These are phyloP conservation scores for Apiospora aurea DNA, from an alignment of 2,329 filamentous ascomycete genomes.

Conservation along the genomic window DNA sequence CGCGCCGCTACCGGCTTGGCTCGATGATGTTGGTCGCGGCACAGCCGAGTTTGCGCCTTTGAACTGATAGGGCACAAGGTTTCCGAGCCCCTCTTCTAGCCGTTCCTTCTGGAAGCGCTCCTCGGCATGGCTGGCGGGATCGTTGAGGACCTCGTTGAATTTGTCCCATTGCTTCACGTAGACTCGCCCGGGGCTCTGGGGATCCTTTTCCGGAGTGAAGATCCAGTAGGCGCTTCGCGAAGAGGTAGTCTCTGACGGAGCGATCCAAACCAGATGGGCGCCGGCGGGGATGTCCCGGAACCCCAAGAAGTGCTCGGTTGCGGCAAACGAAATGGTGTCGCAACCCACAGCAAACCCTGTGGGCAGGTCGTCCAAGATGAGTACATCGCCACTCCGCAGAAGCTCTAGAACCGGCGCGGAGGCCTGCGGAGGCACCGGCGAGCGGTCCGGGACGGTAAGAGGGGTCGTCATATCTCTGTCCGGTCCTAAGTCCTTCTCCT, in stretches of 20 bases:
- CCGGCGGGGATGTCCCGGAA: conserved; percentile 63
- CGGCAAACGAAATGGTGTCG: conserved; percentile 58
- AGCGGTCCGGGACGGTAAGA: conserved; percentile 28
- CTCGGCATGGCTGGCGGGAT: conserved; percentile 54
- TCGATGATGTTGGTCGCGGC: conserved; percentile 26
- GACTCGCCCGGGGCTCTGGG: conserved; percentile 40
- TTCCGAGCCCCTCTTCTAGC: conserved; percentile 47
- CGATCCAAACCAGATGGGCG: conserved; percentile 66
- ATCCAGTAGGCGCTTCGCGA: conserved; percentile 66
- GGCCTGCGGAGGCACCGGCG: conserved; percentile 32
- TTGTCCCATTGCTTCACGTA: conserved; percentile 53
- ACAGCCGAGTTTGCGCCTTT: conserved; percentile 37
- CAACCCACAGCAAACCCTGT: conserved; percentile 59
- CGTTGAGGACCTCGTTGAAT: conserved; percentile 60
- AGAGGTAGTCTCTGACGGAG: conserved; percentile 55
- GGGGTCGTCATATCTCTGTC: conserved; percentile 29
- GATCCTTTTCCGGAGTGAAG: conserved; percentile 44
- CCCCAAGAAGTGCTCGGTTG: conserved; percentile 55
- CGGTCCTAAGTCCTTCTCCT: conserved; percentile 3
- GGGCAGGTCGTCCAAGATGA: conserved; percentile 61
- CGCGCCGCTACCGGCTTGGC: conserved; percentile 33
- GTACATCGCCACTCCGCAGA: conserved; percentile 52
- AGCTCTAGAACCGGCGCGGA: conserved; percentile 39
- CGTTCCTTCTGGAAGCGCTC: conserved; percentile 52
- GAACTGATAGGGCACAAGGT: conserved; percentile 55